Conservation (phyloP, 208 protist species). For the Crithidia acanthocephali region DNA sequence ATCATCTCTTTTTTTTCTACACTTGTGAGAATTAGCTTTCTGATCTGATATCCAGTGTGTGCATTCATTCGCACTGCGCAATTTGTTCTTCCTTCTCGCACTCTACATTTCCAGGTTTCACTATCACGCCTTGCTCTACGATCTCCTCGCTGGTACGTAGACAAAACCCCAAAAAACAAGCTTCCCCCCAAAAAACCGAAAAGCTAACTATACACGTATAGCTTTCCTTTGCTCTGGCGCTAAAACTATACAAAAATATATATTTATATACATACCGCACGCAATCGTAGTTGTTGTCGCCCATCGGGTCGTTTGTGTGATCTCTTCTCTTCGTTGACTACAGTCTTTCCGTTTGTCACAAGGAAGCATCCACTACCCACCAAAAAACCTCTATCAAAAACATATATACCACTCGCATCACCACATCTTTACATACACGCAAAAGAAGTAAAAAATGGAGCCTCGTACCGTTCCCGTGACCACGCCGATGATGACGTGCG, state of each 20-base stretch:
- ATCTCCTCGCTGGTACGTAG: slow-evolving; percentile 1
- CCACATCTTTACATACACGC: slow-evolving; percentile 1
- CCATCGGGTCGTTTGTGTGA: no score
- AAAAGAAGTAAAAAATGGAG: slow-evolving; percentile 32
- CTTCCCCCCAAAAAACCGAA: not conserved
- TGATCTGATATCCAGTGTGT: slow-evolving; percentile 6
- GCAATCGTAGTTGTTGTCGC: no score
- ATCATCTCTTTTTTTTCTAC: slow-evolving; percentile 1
- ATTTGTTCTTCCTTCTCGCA: slow-evolving; percentile 1
- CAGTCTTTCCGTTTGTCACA: no score
- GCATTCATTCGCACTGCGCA: slow-evolving; percentile 9
- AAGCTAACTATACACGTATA: not conserved
- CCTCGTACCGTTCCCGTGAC: slow-evolving; percentile 30
- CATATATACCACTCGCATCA: no score
- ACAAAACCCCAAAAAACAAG: slow-evolving; percentile 1
- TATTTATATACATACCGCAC: no score
- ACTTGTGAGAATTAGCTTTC: not conserved
- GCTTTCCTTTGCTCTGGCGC: not conserved
- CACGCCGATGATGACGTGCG: slow-evolving; percentile 62
- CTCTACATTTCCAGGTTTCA: slow-evolving; percentile 7
- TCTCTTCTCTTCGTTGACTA: no score
- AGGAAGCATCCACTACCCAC: no score
- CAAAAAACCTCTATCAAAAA: no score
- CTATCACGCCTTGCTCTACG: no score
- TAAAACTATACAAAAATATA: no score